Evolutionary conservation across 768 basidiomycete species (phyloP), one percentile per base, ranked within the genome.

Genomic region (Macrolepiota dolichaula): DNA sequence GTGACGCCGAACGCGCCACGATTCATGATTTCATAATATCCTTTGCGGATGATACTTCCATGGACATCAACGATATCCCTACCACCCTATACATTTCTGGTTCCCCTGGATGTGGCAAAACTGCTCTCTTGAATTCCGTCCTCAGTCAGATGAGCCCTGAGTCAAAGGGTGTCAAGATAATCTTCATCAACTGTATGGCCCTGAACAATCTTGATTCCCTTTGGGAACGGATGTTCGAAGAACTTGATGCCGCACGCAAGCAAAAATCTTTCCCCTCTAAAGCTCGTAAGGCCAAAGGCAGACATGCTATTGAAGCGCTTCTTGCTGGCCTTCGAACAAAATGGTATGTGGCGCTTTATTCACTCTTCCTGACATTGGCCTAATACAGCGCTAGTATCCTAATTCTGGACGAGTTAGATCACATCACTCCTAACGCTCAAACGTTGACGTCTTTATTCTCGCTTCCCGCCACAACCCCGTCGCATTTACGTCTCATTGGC

Each of bases 71-170:
- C 19, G 67, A 66, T 3, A 56, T 63, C 24, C 68, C 74, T 27
- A 77, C 84, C 10, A 80, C 84, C 46, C 78, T 96, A 61, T 98
- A 96, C 72, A 87, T 98, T 55, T 96, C 95, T 9, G 96, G 96
- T 9, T 85, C 93, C 1, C 94, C 95, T 3, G 96, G 96, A 1
- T 94, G 93, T 2, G 94, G 94, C 19, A 96, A 96, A 76, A 96
- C 92, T 1, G 94, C 92, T 0, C 77, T 96, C 3, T 84, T 94
- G 27, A 87, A 88, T 66, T 77, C 86, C 4, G 75, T 92, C 29
- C 71, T 95, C 22, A 72, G 71, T 19, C 72, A 75, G 7, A 64
- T 81, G 27, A 72, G 77, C 25, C 66, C 75, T 7, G 75, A 77
- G 32, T 65, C 65, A 46, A 57, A 67, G 4, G 70, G 78, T n/a